These are phyloP conservation scores for Takashimella koratensis DNA, from an alignment of 1,284 basidiomycete species.

Conservation along the genomic window DNA sequence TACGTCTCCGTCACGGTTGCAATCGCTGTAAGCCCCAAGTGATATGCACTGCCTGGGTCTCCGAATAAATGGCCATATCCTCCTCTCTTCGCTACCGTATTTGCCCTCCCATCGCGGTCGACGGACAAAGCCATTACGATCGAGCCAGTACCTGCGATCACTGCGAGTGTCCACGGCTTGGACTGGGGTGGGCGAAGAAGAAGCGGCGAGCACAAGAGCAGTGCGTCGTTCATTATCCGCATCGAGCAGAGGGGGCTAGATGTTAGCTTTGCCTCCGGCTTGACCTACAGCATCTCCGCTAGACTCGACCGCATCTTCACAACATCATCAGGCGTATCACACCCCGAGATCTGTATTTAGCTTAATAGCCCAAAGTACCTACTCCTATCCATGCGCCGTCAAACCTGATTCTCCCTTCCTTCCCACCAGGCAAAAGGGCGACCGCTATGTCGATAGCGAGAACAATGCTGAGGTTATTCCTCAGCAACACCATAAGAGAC, in stretches of 20 bases:
- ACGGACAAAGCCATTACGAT: constrained; percentile 9
- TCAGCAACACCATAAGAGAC: constrained; percentile 49
- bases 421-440: constrained; percentile 22
- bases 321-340: constrained; percentile 7
- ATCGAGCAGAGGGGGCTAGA: not conserved
- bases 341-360: constrained; percentile 3
- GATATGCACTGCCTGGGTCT: constrained; percentile 18
- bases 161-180: constrained; percentile 29
- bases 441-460: constrained; percentile 47
- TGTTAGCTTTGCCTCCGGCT: not conserved
- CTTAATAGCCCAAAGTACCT: constrained; percentile 49
- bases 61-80: constrained; percentile 18
- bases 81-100: constrained; percentile 9
- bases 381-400: constrained; percentile 48
- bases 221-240: constrained; percentile 14
- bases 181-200: constrained; percentile 1
- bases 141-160: constrained; percentile 16
- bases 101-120: not conserved
- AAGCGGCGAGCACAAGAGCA: constrained; percentile 13
- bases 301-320: constrained; percentile 3
- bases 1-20: constrained; percentile 4
- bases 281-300: constrained; percentile 3
- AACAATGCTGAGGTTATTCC: constrained; percentile 58
- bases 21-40: constrained; percentile 14
- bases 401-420: constrained; percentile 4